A percentile compares a stretch with the other conserved stretches of the same genome.
These are phyloP conservation scores for Plasmodium relictum DNA, from an alignment of 169 alveolate species.

Conservation along the genomic window DNA sequence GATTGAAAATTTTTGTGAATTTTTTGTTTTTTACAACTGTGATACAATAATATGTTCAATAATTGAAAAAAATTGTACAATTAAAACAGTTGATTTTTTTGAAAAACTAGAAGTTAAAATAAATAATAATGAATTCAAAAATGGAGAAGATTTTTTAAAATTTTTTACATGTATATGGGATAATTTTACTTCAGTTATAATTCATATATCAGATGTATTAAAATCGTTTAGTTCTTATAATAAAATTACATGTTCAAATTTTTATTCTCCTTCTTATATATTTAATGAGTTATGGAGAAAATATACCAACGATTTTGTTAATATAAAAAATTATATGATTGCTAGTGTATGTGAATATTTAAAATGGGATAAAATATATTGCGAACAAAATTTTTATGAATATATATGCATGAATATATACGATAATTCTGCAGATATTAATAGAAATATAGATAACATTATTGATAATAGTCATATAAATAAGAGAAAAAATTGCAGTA, in stretches of 20 bases:
- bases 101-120: constrained; percentile 16
- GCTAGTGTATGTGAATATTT: constrained; percentile 54
- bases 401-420: constrained; percentile 41
- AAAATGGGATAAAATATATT: constrained; percentile 42
- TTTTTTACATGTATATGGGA: constrained; percentile 51
- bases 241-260: constrained; percentile 21
- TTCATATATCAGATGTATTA: constrained; percentile 57
- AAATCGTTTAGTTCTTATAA: constrained; percentile 35
- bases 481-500: background rate
- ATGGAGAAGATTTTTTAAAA: constrained; percentile 51
- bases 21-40: constrained; percentile 65
- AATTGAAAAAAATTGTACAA: constrained; percentile 47
- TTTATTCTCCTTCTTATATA: constrained; percentile 35
- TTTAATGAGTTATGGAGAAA: constrained; percentile 51
- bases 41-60: constrained; percentile 41
- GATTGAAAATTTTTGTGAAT: constrained; percentile 37
- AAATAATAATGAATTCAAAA: constrained; percentile 49
- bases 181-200: constrained; percentile 36
- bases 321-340: constrained; percentile 28
- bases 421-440: background rate
- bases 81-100: constrained; percentile 38
- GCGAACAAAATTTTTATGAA: constrained; percentile 49
- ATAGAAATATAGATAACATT: background rate
- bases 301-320: constrained; percentile 20
- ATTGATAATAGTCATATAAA: background rate